Evolutionary conservation across 495 filamentous ascomycete genomes (phyloP).

Genomic region (Cercophora scortea): DNA sequence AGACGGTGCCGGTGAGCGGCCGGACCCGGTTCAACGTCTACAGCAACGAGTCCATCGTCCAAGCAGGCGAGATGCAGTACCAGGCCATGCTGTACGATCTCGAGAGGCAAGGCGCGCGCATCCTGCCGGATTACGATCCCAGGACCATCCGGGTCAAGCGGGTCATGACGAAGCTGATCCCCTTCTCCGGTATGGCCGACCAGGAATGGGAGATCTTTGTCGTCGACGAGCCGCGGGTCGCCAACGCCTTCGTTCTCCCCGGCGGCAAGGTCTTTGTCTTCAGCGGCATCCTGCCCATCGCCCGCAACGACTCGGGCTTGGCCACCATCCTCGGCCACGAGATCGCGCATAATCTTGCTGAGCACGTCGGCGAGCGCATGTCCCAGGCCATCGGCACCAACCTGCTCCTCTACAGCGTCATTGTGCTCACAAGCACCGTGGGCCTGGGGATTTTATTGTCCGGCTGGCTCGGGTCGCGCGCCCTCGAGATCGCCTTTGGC

Average conservation of each 20-base stretch:
- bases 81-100: conserved; percentile 40
- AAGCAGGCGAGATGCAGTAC: conserved; percentile 46
- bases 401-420: conserved; percentile 39
- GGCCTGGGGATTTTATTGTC: conserved; percentile 28
- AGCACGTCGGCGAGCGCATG: conserved; percentile 71
- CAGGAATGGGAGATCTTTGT: conserved; percentile 79
- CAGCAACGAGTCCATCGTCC: conserved; percentile 44
- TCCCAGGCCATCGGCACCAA: conserved; percentile 51
- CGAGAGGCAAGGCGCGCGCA: conserved; percentile 17
- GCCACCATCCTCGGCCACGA: conserved; percentile 87
- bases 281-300: conserved; percentile 70
- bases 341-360: conserved; percentile 86
- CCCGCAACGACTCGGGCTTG: conserved; percentile 62
- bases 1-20: conserved; percentile 73
- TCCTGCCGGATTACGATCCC: conserved; percentile 36
- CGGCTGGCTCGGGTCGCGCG: conserved; percentile 31
- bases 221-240: conserved; percentile 54
- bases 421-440: conserved; percentile 47
- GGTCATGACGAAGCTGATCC: conserved; percentile 67
- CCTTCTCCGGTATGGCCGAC: conserved; percentile 51
- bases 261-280: conserved; percentile 94
- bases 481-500: conserved; percentile 56
- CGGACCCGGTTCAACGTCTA: conserved; percentile 78
- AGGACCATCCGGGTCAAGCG: conserved; percentile 45
- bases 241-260: conserved; percentile 87